These are phyloP conservation scores for Cordyceps pruinosa DNA, from an alignment of 2,329 filamentous ascomycete genomes.

Conservation along the genomic window DNA sequence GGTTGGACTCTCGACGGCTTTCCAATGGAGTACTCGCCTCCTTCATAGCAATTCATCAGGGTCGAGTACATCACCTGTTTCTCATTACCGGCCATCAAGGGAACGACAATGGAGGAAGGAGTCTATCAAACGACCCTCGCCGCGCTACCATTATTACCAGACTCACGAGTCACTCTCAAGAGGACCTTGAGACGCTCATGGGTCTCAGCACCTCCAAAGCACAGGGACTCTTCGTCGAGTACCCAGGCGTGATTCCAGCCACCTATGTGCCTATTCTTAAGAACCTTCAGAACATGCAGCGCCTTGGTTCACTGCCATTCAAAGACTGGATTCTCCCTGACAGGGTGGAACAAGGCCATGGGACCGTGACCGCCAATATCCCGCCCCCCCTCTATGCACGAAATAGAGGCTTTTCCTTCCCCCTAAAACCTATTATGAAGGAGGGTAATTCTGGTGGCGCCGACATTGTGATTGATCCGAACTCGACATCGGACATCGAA, in stretches of 20 bases:
- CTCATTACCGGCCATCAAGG: neutral
- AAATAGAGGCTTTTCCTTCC: slow-evolving; percentile 1
- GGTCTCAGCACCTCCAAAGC: neutral
- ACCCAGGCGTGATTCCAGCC: neutral
- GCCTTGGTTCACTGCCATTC: slow-evolving; percentile 1
- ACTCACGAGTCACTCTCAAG: neutral
- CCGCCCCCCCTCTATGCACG: slow-evolving; percentile 9
- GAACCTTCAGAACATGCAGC: slow-evolving; percentile 7
- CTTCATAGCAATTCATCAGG: neutral
- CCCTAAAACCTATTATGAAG: neutral
- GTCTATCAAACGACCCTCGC: neutral
- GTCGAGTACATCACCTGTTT: neutral
- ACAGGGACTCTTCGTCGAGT: slow-evolving; percentile 1
- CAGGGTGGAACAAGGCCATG: neutral
- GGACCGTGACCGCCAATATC: neutral
- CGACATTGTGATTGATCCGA: neutral
- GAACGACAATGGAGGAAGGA: neutral
- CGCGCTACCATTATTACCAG: neutral
- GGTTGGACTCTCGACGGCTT: slow-evolving; percentile 3
- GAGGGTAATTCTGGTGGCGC: neutral
- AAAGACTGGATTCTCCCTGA: slow-evolving; percentile 9
- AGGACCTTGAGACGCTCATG: slow-evolving; percentile 3
- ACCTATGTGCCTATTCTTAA: slow-evolving; percentile 5
- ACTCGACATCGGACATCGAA: neutral
- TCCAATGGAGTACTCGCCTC: slow-evolving; percentile 7